These are phyloP conservation scores for Syzygium grande DNA, from an alignment of 345 rosid genomes.

Conservation along the genomic window DNA sequence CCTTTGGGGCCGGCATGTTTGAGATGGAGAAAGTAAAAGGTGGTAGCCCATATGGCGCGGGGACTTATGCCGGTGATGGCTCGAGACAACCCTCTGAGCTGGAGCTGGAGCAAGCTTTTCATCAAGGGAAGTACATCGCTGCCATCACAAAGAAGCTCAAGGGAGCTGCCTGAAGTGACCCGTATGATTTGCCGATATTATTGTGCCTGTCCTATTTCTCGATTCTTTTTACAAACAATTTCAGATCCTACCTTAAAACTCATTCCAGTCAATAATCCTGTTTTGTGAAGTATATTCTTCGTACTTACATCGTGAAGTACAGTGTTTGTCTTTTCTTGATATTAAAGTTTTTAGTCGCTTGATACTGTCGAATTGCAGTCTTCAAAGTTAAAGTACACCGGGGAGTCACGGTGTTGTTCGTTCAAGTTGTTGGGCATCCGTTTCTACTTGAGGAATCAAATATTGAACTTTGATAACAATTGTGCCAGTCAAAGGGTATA, in stretches of 20 bases:
- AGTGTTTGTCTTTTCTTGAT: neutral
- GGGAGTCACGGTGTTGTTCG: neutral
- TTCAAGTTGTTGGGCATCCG: neutral
- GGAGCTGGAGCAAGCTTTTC: conserved; percentile 82
- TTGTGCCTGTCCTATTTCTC: neutral
- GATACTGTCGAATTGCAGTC: neutral
- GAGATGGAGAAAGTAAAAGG: conserved; percentile 95
- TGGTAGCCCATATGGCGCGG: conserved; percentile 94
- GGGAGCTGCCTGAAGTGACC: conserved; percentile 34
- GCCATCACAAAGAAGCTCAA: conserved; percentile 85
- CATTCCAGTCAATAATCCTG: neutral
- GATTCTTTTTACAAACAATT: neutral
- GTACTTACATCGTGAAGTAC: neutral
- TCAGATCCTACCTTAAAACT: neutral
- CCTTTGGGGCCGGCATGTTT: conserved; percentile 95
- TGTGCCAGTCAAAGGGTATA: neutral
- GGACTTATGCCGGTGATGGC: conserved; percentile 89
- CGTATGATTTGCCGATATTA: neutral
- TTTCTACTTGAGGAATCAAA: neutral
- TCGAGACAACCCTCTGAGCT: conserved; percentile 80
- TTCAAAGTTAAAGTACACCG: neutral
- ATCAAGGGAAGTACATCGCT: conserved; percentile 94
- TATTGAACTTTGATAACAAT: neutral
- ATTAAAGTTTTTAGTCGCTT: neutral
- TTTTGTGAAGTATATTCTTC: neutral